phyloP scores from a whole-genome alignment of 495 filamentous ascomycete genomes.

The Xylaria telfairii region DNA sequence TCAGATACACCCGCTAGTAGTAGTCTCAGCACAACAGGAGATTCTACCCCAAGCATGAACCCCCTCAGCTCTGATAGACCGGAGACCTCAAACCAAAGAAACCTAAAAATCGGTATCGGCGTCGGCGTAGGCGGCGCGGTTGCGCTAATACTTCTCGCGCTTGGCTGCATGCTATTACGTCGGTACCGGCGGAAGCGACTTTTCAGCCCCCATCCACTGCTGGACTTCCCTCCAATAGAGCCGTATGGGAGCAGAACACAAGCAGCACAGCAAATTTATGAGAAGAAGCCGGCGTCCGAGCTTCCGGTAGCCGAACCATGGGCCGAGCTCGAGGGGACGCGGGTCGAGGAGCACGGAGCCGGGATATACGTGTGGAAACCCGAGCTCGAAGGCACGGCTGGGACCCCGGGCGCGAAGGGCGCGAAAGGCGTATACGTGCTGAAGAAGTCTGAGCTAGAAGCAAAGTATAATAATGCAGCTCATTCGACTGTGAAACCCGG shows the following conservation, averaged over 20 bases:
- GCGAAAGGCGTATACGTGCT: slow-evolving; percentile 2
- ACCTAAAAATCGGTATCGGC: neutral
- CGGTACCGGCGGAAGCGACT: slow-evolving; percentile 4
- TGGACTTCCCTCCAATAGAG: neutral
- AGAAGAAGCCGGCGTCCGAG: slow-evolving; percentile 7
- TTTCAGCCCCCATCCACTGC: neutral
- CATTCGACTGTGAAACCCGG: neutral
- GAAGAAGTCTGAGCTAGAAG: slow-evolving; percentile 15
- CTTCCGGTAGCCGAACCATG: slow-evolving; percentile 1
- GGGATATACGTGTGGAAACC: slow-evolving; percentile 20
- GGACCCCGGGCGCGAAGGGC: neutral
- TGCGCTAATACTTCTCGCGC: neutral
- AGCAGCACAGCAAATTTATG: neutral
- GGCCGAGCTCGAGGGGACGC: slow-evolving; percentile 16
- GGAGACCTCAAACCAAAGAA: neutral
- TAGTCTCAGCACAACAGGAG: neutral
- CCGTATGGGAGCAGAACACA: neutral
- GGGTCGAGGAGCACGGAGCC: neutral
- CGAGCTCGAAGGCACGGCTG: slow-evolving; percentile 18
- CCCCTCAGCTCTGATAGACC: neutral
- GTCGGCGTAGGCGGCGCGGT: neutral
- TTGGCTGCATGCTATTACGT: neutral
- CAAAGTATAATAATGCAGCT: neutral
- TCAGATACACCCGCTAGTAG: neutral
- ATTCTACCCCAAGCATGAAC: neutral